These are phyloP conservation scores for Kickxella alabastrina DNA, from an alignment of 192 early-diverging fungal genomes.

Conservation along the genomic window DNA sequence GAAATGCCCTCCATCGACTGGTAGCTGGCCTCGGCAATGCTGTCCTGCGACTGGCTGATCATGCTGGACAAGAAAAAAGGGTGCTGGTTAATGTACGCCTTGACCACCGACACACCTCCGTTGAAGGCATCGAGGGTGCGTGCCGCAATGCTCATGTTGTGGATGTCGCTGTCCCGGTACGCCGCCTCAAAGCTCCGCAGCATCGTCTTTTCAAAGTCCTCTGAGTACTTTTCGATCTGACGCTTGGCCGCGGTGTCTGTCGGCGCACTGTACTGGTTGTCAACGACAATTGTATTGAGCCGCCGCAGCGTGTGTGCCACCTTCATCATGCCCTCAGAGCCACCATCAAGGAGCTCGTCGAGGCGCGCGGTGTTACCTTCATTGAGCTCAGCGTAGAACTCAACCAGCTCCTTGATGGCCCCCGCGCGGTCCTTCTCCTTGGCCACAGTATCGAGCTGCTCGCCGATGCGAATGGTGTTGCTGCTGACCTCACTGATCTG, in stretches of 20 bases:
- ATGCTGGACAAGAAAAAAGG: constrained; percentile 87
- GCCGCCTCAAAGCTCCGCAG: constrained; percentile 84
- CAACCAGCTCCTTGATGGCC: constrained; percentile 86
- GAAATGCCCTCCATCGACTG: constrained; percentile 44
- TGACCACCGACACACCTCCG: constrained; percentile 89
- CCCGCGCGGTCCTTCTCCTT: constrained; percentile 84
- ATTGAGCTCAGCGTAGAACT: constrained; percentile 91
- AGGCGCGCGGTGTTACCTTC: constrained; percentile 67
- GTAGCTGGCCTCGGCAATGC: constrained; percentile 46
- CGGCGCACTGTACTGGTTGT: constrained; percentile 48
- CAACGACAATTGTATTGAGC: constrained; percentile 66
- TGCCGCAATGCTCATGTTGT: constrained; percentile 71
- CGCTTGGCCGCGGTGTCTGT: constrained; percentile 59
- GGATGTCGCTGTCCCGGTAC: constrained; percentile 69
- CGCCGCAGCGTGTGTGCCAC: constrained; percentile 82
- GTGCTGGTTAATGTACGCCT: constrained; percentile 96
- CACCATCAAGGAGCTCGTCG: constrained; percentile 69
- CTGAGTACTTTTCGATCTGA: constrained; percentile 90
- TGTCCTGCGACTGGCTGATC: constrained; percentile 59
- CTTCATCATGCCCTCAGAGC: constrained; percentile 82
- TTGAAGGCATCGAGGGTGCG: constrained; percentile 90
- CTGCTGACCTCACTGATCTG: constrained; percentile 90
- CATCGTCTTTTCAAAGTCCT: constrained; percentile 86
- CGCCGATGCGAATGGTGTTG: constrained; percentile 95
- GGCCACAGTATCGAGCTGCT: constrained; percentile 95